A percentile compares a stretch with the other conserved stretches of the same genome.
Evolutionary conservation across 2,329 filamentous ascomycete genomes (phyloP).

Genomic region (Mycosphaerella sp.): DNA sequence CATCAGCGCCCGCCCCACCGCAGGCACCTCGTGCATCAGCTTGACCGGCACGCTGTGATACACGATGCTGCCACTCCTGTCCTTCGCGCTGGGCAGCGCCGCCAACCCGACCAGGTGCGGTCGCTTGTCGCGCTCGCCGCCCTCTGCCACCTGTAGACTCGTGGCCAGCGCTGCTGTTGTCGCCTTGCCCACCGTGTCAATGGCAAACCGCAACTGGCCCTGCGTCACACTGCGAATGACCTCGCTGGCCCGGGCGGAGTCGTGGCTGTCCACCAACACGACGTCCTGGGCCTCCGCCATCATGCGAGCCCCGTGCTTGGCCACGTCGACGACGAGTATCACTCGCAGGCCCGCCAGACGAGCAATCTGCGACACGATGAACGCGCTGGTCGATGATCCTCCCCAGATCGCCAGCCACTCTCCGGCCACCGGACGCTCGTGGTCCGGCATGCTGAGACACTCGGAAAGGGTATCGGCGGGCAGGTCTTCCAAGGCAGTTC

Average conservation of each 20-base stretch:
- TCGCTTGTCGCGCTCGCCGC: conserved; percentile 5
- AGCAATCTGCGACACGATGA: conserved; percentile 40
- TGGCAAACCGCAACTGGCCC: conserved; percentile 13
- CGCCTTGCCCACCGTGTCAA: conserved; percentile 22
- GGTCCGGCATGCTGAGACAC: conserved; percentile 30
- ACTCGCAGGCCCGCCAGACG: conserved; percentile 33
- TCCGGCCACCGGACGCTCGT: conserved; percentile 9
- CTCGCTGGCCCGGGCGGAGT: conserved; percentile 12
- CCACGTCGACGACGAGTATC: conserved; percentile 46
- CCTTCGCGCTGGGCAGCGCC: conserved; percentile 61
- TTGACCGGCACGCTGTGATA: conserved; percentile 67
- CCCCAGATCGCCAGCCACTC: conserved; percentile 37
- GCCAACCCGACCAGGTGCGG: conserved; percentile 58
- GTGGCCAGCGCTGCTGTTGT: conserved; percentile 16
- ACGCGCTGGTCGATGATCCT: conserved; percentile 40
- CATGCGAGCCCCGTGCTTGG: conserved; percentile 20
- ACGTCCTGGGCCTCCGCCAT: conserved; percentile 15
- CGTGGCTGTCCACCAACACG: conserved; percentile 20
- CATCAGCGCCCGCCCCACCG: conserved; percentile 15
- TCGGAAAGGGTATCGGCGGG: conserved; percentile 22
- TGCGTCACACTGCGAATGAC: conserved; percentile 16
- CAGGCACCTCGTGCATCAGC: conserved; percentile 55
- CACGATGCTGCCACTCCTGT: conserved; percentile 39
- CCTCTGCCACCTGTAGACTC: conserved; percentile 5
- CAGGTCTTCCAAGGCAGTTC: conserved; percentile 35